A percentile compares a stretch with the other conserved stretches of the same genome.
phyloP scores from a whole-genome alignment of 805 yeast species.

The Allodekkera sacchari region DNA sequence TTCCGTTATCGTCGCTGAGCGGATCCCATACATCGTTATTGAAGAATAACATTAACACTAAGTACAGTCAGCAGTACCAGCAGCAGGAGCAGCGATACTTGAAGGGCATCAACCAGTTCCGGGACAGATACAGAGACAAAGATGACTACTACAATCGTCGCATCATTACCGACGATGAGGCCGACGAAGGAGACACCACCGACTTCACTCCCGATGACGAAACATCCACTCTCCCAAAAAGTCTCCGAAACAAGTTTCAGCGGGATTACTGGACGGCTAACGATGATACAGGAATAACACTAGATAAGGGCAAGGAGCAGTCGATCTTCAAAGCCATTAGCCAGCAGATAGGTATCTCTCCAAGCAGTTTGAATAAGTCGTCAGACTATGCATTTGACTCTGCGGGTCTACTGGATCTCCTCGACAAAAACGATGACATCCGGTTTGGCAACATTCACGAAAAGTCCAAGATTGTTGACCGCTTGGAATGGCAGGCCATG shows the following conservation, averaged over 20 bases:
- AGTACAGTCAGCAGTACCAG: slow-evolving; percentile 32
- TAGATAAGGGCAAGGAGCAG: slow-evolving; percentile 17
- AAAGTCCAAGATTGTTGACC: slow-evolving; percentile 43
- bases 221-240: too few species aligned
- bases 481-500: slow-evolving; percentile 96
- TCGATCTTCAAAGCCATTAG: slow-evolving; percentile 24
- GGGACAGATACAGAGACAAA: slow-evolving; percentile 24
- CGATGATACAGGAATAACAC: slow-evolving; percentile 6
- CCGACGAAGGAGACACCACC: background rate
- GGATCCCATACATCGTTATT: slow-evolving; percentile 24
- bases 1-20: too few species aligned
- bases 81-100: slow-evolving; percentile 48
- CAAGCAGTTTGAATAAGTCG: slow-evolving; percentile 20
- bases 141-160: slow-evolving; percentile 52
- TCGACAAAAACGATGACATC: slow-evolving; percentile 28
- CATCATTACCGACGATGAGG: slow-evolving; percentile 24
- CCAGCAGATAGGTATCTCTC: slow-evolving; percentile 24
- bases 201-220: too few species aligned
- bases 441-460: slow-evolving; percentile 21
- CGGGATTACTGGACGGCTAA: slow-evolving; percentile 1
- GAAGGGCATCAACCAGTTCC: slow-evolving; percentile 31
- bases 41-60: slow-evolving; percentile 23
- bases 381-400: slow-evolving; percentile 28
- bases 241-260: too few species aligned
- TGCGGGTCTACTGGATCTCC: slow-evolving; percentile 24